These are phyloP conservation scores for Saccharomyces jurei DNA, from an alignment of 805 yeast genomes.

Conservation along the genomic window DNA sequence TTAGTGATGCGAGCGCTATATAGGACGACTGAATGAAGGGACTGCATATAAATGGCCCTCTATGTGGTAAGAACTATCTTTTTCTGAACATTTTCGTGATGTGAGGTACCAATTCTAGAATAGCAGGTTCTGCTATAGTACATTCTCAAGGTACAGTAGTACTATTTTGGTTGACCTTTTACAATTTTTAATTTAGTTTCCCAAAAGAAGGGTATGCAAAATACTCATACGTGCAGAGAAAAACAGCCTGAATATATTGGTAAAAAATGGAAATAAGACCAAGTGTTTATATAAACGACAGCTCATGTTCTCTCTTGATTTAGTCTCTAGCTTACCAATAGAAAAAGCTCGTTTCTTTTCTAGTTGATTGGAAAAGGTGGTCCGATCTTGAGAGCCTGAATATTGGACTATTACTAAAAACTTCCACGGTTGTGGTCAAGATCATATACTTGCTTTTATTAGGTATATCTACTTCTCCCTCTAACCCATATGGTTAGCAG, in stretches of 20 bases:
- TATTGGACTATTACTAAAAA: slow-evolving; percentile 44
- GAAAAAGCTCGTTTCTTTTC: slow-evolving; percentile 25
- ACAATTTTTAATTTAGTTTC: slow-evolving; percentile 12
- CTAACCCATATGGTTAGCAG: slow-evolving; percentile 42
- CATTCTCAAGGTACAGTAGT: slow-evolving; percentile 12
- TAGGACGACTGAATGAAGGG: no score
- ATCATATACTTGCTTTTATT: slow-evolving; percentile 45
- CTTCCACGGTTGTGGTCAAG: slow-evolving; percentile 32
- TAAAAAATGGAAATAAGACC: neutral
- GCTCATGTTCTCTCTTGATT: neutral
- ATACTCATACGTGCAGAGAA: neutral
- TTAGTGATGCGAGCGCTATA: no score
- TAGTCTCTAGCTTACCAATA: neutral
- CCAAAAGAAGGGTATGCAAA: slow-evolving; percentile 5
- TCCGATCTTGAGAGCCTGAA: slow-evolving; percentile 50
- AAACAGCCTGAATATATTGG: neutral
- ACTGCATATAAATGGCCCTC: no score
- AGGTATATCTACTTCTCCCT: slow-evolving; percentile 52
- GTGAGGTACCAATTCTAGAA: neutral
- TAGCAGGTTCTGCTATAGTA: neutral
- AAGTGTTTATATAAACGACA: neutral
- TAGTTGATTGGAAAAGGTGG: slow-evolving; percentile 21
- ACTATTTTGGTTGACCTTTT: slow-evolving; percentile 20
- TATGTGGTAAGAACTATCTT: no score
- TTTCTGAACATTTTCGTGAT: no score